Evolutionary conservation across 306 rosid species (phyloP).

Genomic region (Biancaea sappan): DNA sequence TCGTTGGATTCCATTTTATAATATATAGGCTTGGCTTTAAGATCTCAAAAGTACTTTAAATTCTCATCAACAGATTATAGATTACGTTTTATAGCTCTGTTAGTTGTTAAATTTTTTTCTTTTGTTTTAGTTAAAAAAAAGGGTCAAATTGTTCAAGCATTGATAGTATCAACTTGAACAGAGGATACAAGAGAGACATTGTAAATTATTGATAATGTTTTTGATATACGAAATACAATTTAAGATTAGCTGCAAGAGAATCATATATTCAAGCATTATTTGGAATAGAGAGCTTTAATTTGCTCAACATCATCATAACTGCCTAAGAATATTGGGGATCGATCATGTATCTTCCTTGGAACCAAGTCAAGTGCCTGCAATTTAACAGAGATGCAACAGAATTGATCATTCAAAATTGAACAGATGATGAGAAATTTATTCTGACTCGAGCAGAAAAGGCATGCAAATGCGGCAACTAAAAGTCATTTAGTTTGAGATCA

Average conservation of each 20-base stretch:
- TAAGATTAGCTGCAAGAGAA: neutral
- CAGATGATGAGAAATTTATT: neutral
- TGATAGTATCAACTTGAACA: neutral
- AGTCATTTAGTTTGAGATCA: neutral
- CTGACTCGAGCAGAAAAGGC: neutral
- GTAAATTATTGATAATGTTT: neutral
- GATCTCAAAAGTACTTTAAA: no score
- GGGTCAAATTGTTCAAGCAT: neutral
- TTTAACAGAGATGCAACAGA: neutral
- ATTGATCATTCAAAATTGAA: no score
- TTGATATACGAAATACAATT: slow-evolving; percentile 1
- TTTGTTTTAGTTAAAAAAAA: no score
- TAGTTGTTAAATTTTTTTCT: no score
- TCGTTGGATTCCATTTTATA: no score
- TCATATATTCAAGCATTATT: slow-evolving; percentile 31
- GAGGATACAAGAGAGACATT: neutral
- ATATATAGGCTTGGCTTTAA: no score
- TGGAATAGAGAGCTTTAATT: slow-evolving; percentile 69
- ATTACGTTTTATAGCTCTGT: no score
- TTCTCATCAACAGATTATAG: no score
- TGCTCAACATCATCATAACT: slow-evolving; percentile 84
- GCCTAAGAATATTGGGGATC: slow-evolving; percentile 85
- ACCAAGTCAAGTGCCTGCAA: slow-evolving; percentile 84
- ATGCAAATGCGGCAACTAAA: neutral
- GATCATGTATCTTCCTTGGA: slow-evolving; percentile 70